These are phyloP conservation scores for Butyriboletus loyo DNA, from an alignment of 768 basidiomycete species.

Conservation along the genomic window DNA sequence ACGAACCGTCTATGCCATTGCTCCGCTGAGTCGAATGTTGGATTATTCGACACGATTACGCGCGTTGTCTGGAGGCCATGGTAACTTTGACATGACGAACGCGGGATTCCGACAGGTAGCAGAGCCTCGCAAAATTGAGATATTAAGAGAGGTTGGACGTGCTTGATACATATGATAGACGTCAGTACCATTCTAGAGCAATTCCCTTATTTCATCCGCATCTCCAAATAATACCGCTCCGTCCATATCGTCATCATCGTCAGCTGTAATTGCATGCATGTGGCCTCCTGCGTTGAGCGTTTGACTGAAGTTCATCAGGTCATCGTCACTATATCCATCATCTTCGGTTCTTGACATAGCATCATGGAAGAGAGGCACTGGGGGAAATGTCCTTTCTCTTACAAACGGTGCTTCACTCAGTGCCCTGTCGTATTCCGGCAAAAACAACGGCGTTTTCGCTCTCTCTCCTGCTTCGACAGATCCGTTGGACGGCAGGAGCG, in stretches of 20 bases:
- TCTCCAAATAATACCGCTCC: constrained; percentile 75
- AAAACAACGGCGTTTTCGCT: constrained; percentile 66
- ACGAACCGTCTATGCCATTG: constrained; percentile 67
- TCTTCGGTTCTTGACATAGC: constrained; percentile 30
- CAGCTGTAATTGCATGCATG: constrained; percentile 52
- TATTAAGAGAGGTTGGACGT: constrained; percentile 75
- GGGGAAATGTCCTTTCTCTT: constrained; percentile 31
- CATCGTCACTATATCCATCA: constrained; percentile 40
- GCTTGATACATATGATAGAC: constrained; percentile 38
- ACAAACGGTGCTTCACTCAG: constrained; percentile 35
- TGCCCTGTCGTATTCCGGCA: constrained; percentile 57
- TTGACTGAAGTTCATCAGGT: constrained; percentile 77
- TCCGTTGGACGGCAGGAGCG: constrained; percentile 17
- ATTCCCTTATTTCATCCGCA: constrained; percentile 71
- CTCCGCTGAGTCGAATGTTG: constrained; percentile 78
- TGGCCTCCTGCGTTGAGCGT: constrained; percentile 57
- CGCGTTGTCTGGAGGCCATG: constrained; percentile 79
- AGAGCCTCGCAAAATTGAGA: constrained; percentile 60
- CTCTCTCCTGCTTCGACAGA: constrained; percentile 29
- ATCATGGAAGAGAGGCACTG: constrained; percentile 44
- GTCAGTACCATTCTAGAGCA: constrained; percentile 35
- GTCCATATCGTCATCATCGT: constrained; percentile 77
- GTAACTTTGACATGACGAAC: constrained; percentile 71
- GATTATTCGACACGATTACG: constrained; percentile 78
- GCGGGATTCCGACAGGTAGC: constrained; percentile 76